phyloP scores from a whole-genome alignment of 176 grass and related monocot species.

The Phoenix roebelenii region DNA sequence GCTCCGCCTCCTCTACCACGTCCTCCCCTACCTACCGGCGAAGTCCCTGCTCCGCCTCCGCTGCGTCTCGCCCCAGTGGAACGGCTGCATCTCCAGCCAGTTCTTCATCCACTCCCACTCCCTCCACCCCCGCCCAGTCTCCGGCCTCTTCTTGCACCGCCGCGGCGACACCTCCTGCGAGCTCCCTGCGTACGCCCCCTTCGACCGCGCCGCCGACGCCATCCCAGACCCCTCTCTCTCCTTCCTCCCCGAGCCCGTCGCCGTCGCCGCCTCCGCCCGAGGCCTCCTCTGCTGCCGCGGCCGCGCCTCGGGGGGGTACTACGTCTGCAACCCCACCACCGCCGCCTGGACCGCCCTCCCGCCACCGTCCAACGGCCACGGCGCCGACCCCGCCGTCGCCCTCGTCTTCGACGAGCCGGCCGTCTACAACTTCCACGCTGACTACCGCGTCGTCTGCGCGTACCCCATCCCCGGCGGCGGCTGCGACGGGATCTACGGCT shows the following conservation, averaged over 20 bases:
- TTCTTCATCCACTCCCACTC: conserved; percentile 17
- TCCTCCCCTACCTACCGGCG: too few species aligned
- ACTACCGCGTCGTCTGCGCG: conserved; percentile 42
- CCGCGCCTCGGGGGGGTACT: conserved; percentile 14
- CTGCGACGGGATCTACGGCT: conserved; percentile 29
- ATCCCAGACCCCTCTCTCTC: conserved; percentile 43
- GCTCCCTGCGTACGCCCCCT: too few species aligned
- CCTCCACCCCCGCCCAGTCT: neutral
- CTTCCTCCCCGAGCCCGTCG: conserved; percentile 15
- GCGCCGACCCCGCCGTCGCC: conserved; percentile 21
- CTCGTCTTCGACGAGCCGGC: conserved; percentile 29
- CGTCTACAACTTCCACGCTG: neutral
- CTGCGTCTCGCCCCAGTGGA: conserved; percentile 9
- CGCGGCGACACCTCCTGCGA: neutral
- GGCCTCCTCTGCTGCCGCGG: conserved; percentile 58
- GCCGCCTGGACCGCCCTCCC: conserved; percentile 24
- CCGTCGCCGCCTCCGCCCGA: conserved; percentile 30
- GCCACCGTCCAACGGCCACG: neutral
- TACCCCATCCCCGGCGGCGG: conserved; percentile 15
- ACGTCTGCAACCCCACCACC: conserved; percentile 56
- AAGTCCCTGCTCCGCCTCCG: conserved; percentile 16
- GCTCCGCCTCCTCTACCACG: too few species aligned
- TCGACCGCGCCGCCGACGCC: neutral
- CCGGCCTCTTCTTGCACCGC: conserved; percentile 16
- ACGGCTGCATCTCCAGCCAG: conserved; percentile 16